Evolutionary conservation across 768 basidiomycete species (phyloP).

Genomic region (Pleurotus ostreatus): DNA sequence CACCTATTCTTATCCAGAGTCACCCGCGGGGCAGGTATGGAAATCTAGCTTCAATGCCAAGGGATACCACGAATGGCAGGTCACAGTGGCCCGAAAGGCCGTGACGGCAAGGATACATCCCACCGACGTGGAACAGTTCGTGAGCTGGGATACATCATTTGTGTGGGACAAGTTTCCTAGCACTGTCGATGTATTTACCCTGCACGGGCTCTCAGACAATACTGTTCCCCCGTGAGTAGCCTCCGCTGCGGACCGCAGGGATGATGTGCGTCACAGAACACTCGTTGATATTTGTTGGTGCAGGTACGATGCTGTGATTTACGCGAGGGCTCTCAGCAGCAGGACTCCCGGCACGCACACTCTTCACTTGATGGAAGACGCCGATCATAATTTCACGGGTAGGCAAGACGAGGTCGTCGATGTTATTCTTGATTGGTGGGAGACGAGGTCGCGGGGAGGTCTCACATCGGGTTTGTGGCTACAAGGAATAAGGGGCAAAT

Average conservation of each 20-base stretch:
- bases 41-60: slow-evolving; percentile 46
- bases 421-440: slow-evolving; percentile 68
- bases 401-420: slow-evolving; percentile 66
- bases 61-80: slow-evolving; percentile 61
- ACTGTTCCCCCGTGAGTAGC: slow-evolving; percentile 64
- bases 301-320: slow-evolving; percentile 73
- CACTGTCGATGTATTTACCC: slow-evolving; percentile 60
- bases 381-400: slow-evolving; percentile 77
- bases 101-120: slow-evolving; percentile 50
- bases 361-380: slow-evolving; percentile 65
- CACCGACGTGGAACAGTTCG: slow-evolving; percentile 58
- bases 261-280: neutral
- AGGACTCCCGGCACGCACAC: slow-evolving; percentile 67
- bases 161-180: slow-evolving; percentile 69
- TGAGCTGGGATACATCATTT: slow-evolving; percentile 59
- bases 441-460: slow-evolving; percentile 36
- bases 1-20: slow-evolving; percentile 20
- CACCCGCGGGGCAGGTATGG: slow-evolving; percentile 32
- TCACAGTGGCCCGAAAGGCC: slow-evolving; percentile 61
- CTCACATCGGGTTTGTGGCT: slow-evolving; percentile 64
- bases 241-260: neutral
- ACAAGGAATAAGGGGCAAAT: slow-evolving; percentile 47
- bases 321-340: slow-evolving; percentile 53
- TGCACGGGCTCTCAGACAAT: slow-evolving; percentile 71
- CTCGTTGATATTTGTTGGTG: neutral